Evolutionary conservation across 2,329 filamentous ascomycete species (phyloP), one percentile per base, ranked within the genome.

Genomic region (Diplodia corticola): DNA sequence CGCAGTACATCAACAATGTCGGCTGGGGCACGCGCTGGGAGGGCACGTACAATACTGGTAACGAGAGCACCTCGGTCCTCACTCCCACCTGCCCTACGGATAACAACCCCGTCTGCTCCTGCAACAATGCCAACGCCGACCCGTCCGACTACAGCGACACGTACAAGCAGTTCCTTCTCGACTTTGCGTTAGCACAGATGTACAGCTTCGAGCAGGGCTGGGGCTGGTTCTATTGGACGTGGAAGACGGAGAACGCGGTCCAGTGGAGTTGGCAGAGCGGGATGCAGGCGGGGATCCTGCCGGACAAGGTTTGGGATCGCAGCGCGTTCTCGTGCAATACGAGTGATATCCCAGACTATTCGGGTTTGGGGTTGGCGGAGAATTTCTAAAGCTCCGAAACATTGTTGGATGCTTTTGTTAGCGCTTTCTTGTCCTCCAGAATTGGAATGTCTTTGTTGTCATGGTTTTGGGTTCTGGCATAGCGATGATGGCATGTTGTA

Each of bases 161-260:
- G 4, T 99, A 99, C 80, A 97, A 95, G 80, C 81, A 88, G 71
- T 98, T 94, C 79, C 82, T 99, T 69, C 86, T 87, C 70, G 91
- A 91, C 79, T 98, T 98, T 79, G 95, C 95, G 5, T 90, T 97
- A 79, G 95, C 93, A 64, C 95, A 99, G 81, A 99, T 99, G 92
- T 85, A 89, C 72, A 91, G 89, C 67, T 99, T 98, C 74, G 94
- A 98, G 78, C 88, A 89, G 69, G 92, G 91, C 5, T 95, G 91
- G 89, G 95, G 95, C 57, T 99, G 95, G 95, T 97, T 96, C 81
- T 99, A 99, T 80, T 99, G 95, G 95, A 98, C 93, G 37, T 96
- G 95, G 94, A 87, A 93, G 79, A 97, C 94, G 33, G 94, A 98
- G 82, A 84, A 80, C 70, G 89, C 91, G 57, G 83, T 88, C 67